A percentile compares a stretch with the other conserved stretches of the same genome.
Evolutionary conservation across 805 yeast species (phyloP).

Genomic region (Clavispora vitiphila): DNA sequence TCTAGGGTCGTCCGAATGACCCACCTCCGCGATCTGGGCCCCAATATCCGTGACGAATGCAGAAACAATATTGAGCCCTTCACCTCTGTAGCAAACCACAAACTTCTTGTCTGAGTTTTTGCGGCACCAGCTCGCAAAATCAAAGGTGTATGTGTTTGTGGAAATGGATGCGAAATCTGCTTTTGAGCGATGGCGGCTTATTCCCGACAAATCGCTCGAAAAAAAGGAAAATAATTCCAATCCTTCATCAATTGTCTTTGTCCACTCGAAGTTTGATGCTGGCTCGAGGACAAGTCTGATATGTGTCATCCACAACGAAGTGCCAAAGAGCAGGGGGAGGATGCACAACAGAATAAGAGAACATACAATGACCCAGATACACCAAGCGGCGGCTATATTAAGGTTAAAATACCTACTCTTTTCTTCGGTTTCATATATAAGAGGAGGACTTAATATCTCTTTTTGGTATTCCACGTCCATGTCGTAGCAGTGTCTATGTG

Average conservation of each 20-base stretch:
- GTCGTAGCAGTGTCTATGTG: background rate
- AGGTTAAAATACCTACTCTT: background rate
- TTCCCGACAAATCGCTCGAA: conserved; percentile 36
- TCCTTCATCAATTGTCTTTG: conserved; percentile 33
- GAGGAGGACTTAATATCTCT: background rate
- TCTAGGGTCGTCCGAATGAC: conserved; percentile 34
- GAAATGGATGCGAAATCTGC: conserved; percentile 13
- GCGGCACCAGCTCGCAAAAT: conserved; percentile 47
- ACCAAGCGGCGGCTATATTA: conserved; percentile 2
- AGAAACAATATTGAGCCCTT: conserved; percentile 45
- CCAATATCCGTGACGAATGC: conserved; percentile 49
- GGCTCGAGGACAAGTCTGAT: conserved; percentile 33
- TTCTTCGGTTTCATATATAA: background rate
- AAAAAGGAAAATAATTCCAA: conserved; percentile 40
- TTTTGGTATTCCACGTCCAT: background rate
- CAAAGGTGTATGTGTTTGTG: conserved; percentile 39
- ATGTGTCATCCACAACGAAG: conserved; percentile 31
- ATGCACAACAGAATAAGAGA: conserved; percentile 7
- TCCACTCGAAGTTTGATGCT: conserved; percentile 32
- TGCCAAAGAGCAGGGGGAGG: conserved; percentile 7
- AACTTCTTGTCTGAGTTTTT: conserved; percentile 16
- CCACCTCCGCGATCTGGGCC: conserved; percentile 36
- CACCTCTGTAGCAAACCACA: conserved; percentile 27
- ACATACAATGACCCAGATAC: conserved; percentile 7
- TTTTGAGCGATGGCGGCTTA: conserved; percentile 2